These are phyloP conservation scores for Puccinia triticina DNA, from an alignment of 1,284 basidiomycete species.

Conservation along the genomic window DNA sequence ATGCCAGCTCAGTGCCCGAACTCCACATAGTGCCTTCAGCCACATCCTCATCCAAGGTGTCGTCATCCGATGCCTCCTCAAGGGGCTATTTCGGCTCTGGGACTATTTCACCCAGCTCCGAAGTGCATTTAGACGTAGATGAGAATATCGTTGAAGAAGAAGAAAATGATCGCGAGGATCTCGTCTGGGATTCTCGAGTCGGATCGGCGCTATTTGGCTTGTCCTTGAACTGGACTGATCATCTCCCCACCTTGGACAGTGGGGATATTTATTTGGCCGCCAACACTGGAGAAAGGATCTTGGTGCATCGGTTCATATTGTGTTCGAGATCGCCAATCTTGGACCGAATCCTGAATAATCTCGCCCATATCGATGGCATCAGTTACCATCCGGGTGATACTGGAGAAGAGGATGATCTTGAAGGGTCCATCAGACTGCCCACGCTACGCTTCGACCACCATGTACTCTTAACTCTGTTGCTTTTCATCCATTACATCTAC, in stretches of 20 bases:
- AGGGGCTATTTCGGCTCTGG: background rate
- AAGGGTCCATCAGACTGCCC: constrained; percentile 33
- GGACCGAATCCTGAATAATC: constrained; percentile 54
- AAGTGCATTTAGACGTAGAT: constrained; percentile 57
- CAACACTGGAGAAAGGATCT: constrained; percentile 63
- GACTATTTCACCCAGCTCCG: constrained; percentile 50
- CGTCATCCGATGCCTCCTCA: background rate
- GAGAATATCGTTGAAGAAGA: constrained; percentile 49
- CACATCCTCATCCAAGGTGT: background rate
- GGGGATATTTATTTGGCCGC: constrained; percentile 69
- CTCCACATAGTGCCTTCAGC: constrained; percentile 24
- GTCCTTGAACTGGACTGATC: constrained; percentile 58
- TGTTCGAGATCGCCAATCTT: constrained; percentile 68
- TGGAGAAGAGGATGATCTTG: constrained; percentile 37
- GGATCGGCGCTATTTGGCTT: constrained; percentile 63
- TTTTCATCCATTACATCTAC: constrained; percentile 84
- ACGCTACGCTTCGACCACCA: constrained; percentile 61
- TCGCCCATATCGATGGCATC: constrained; percentile 2
- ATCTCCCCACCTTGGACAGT: constrained; percentile 62
- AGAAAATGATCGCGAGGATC: constrained; percentile 2
- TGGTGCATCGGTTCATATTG: constrained; percentile 71
- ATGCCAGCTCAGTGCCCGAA: constrained; percentile 33
- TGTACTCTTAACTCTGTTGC: constrained; percentile 71
- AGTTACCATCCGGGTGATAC: constrained; percentile 28
- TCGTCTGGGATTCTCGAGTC: constrained; percentile 64